Base-by-base conservation (phyloP, 169 alveolate species). In the Plasmodium blacklocki region DNA sequence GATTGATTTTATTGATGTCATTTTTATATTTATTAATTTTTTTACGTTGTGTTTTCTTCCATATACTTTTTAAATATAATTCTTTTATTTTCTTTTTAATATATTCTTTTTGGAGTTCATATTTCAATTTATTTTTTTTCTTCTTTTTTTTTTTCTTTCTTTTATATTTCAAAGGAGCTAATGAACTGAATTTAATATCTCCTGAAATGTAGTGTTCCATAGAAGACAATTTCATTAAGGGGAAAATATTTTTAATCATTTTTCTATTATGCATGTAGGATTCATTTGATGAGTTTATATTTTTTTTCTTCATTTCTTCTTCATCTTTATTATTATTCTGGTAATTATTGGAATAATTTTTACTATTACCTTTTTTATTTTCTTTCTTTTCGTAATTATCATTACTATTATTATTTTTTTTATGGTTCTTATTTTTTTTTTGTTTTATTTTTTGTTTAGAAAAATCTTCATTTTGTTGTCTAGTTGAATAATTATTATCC, bases 161-260 rank as follows among this genome's bases (percentile, higher is more conserved):
- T 73, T 83, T 83, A 83, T 83, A 71, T 45, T 83, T 83, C 58
- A 83, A 15, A 21, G 91, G 85, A 12, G 91, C 91, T 23, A 83
- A 83, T 8, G 91, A 83, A 60, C 91, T 83, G 47, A 83, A 83
- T 83, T 83, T 83, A 19, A 83, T 83, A 14, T 83, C 91, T 0
- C 91, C 91, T 14, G 91, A 83, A 29, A 83, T 83, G 74, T 83
- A 83, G 47, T 83, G 91, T 52, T 83, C 91, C 21, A 83, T 54
- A 14, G 91, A 54, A 7, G 91, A 83, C 3, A 83, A 39, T 67
- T 83, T 83, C 91, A 83, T 83, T 32, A 83, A 29, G 39, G 91
- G 91, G n/a, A 83, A 83, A 39, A 83, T 83, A 83, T 71, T 83
- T 60, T 83, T 83, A 83, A 83, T 83, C 11, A 49, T 64, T 70